Evolutionary conservation across 2,329 filamentous ascomycete species (phyloP).

Genomic region (Torrubiella hemipterigena): DNA sequence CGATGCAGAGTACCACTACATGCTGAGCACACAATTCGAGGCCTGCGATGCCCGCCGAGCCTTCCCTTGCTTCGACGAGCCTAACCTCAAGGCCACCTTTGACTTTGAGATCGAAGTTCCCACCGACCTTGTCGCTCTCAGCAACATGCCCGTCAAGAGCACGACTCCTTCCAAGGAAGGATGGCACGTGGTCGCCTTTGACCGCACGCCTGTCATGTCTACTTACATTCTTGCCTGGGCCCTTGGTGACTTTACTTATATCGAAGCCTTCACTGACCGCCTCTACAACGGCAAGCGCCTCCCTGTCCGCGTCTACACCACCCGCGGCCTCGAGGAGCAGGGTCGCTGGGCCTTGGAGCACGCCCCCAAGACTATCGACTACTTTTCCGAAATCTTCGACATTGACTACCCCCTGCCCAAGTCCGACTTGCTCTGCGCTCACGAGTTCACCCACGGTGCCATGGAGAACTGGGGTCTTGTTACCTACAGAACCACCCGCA

Average conservation of each 20-base stretch:
- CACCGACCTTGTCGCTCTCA: conserved; percentile 74
- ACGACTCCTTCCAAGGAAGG: conserved; percentile 47
- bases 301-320: conserved; percentile 92
- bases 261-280: conserved; percentile 81
- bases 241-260: conserved; percentile 91
- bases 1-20: conserved; percentile 55
- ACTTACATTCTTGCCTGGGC: conserved; percentile 89
- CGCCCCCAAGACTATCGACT: conserved; percentile 87
- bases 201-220: conserved; percentile 81
- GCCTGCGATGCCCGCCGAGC: conserved; percentile 88
- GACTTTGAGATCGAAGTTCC: conserved; percentile 90
- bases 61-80: conserved; percentile 97
- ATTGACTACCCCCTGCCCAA: conserved; percentile 92
- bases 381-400: conserved; percentile 88
- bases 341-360: conserved; percentile 82
- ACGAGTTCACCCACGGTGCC: conserved; percentile 79
- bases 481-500: conserved; percentile 88
- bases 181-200: conserved; percentile 66
- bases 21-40: conserved; percentile 96
- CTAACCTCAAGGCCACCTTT: conserved; percentile 91
- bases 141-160: conserved; percentile 87
- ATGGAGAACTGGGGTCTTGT: conserved; percentile 98
- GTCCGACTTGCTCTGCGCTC: conserved; percentile 79
- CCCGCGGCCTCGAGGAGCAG: conserved; percentile 85
- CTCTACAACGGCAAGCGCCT: conserved; percentile 85